phyloP scores from a whole-genome alignment of 805 yeast genomes.

The Candida railenensis region DNA sequence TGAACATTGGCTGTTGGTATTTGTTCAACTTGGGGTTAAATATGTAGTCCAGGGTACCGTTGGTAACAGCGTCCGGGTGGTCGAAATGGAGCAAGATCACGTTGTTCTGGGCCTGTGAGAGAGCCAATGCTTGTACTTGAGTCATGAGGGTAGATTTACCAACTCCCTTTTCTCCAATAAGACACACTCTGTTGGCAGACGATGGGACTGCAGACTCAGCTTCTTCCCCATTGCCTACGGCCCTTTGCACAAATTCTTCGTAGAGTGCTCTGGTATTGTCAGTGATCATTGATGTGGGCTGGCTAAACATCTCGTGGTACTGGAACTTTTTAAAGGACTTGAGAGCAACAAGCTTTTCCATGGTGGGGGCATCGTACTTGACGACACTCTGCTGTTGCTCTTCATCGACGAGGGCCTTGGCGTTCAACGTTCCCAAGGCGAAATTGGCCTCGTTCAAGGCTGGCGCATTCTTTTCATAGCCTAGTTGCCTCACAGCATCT shows the following conservation, averaged over 20 bases:
- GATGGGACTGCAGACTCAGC: background rate
- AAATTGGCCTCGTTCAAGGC: conserved; percentile 11
- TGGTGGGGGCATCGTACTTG: conserved; percentile 40
- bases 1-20: conserved; percentile 78
- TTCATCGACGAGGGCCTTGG: conserved; percentile 4
- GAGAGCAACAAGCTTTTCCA: conserved; percentile 45
- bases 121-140: conserved; percentile 63
- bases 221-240: background rate
- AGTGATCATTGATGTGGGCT: conserved; percentile 61
- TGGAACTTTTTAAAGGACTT: conserved; percentile 72
- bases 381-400: conserved; percentile 12
- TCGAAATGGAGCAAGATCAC: conserved; percentile 63
- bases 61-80: conserved; percentile 56
- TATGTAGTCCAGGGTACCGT: conserved; percentile 72
- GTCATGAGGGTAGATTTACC: conserved; percentile 77
- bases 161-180: conserved; percentile 71
- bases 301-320: conserved; percentile 60
- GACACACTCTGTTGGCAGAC: conserved; percentile 47
- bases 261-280: conserved; percentile 33
- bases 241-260: background rate
- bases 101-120: conserved; percentile 26
- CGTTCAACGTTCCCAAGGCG: conserved; percentile 10
- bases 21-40: conserved; percentile 45
- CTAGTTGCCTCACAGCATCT: conserved; percentile 35
- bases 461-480: conserved; percentile 33